Base-by-base conservation (phyloP, 768 basidiomycete species). In the Amanita thiersii region DNA sequence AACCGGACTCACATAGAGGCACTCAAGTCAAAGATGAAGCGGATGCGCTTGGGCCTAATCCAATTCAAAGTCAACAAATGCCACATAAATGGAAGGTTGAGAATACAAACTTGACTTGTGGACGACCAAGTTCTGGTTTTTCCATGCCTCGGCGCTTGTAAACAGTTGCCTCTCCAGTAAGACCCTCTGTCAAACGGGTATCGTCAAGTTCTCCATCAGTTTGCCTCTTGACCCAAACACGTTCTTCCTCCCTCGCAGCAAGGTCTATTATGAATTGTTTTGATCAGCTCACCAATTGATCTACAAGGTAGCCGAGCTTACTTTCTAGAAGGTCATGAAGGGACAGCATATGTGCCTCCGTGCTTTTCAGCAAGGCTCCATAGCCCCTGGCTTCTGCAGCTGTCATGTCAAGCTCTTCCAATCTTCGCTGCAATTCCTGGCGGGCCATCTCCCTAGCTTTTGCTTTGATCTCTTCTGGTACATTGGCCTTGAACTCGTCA, bases 141-240 rank as follows among this genome's bases (percentile, higher is more conserved):
- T 77, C 77, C 77, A 78, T 77, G 2, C 76, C 75, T 19, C 80
- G 69, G 18, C 79, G 73, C 50, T 83, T 83, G 57, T 83, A 83
- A 2, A 83, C 79, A 0, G 79, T 75, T 6, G 76, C 66, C 52
- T 83, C 80, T 6, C 80, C 80, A 7, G 79, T 81, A 24, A 83
- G 53, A 15, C 79, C 79, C 52, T 83, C 80, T 8, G 77, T 77
- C 39, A 83, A 55, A 11, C 80, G 68, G 44, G 66, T 75, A 51
- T 81, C 79, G 47, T 83, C 80, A 3, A 83, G 64, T 49, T 83
- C 80, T 26, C 80, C 80, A 50, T 83, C 80, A 1, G 74, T 80
- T 56, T 81, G 80, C 2, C 79, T 72, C 52, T 81, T 83, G 11
- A 81, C 62, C 80, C 79, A 83, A 2, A 83, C 71, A 9, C 79